Evolutionary conservation across 441 rosid species (phyloP).

Genomic region (Pelargonium myrrhifolium): DNA sequence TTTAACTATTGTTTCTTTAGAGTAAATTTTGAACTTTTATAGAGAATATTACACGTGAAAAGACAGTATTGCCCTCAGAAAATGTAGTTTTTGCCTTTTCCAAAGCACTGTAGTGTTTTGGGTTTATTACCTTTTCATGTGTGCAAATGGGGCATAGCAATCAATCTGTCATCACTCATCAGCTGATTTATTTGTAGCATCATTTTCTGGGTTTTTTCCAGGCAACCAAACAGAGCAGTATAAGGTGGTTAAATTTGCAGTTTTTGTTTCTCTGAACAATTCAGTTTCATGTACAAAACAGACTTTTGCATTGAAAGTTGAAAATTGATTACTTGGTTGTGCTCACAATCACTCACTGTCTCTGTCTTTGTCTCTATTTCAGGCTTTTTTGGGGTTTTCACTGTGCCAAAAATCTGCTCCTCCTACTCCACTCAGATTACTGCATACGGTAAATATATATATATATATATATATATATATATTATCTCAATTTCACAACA

Average conservation of each 20-base stretch:
- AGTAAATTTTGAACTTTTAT: no score
- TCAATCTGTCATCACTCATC: background rate
- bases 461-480: no score
- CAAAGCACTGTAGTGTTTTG: background rate
- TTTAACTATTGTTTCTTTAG: no score
- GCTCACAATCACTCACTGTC: background rate
- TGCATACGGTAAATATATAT: constrained; percentile 57
- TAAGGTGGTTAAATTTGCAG: constrained; percentile 12
- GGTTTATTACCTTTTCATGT: background rate
- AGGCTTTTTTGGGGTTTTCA: constrained; percentile 77
- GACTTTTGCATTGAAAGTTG: background rate
- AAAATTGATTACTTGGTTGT: constrained; percentile 8
- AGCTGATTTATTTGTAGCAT: background rate
- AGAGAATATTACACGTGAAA: background rate
- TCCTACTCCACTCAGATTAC: constrained; percentile 62
- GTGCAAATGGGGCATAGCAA: background rate
- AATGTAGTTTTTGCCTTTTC: background rate
- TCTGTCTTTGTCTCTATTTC: constrained; percentile 16
- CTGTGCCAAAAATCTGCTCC: constrained; percentile 67
- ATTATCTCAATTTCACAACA: background rate
- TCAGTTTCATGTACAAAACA: background rate
- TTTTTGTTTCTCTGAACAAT: constrained; percentile 6
- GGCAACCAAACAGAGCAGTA: constrained; percentile 2
- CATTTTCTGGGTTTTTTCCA: constrained; percentile 1
- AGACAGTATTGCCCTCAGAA: background rate